Evolutionary conservation across 768 basidiomycete genomes (phyloP), one percentile per base, ranked within the genome.

Genomic region (Lentinula boryana): DNA sequence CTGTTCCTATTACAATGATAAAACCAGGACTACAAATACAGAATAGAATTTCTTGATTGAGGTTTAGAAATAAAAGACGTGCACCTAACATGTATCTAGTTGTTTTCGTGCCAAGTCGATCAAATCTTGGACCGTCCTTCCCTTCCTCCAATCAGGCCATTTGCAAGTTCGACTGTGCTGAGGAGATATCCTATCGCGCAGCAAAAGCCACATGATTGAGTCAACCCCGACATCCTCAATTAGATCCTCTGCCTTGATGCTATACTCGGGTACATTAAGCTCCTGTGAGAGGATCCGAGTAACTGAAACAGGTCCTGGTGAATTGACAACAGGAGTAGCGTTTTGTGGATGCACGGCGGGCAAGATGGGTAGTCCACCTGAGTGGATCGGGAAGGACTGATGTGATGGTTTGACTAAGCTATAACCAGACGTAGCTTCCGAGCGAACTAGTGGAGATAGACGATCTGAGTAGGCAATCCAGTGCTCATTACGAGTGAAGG

Each of bases 401-500:
- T 18, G 43, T 18, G 43, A 3, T 44, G 43, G 13, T 8, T 44
- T 44, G n/a, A n/a, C 31, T 16, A 13, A 9, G 18, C 8, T 13
- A 18, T 8, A 7, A 16, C 21, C 9, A 7, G 43, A 6, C 6
- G n/a, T 15, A 44, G 10, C 15, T 44, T 18, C n/a, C 6, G 13
- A 18, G 43, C 13, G n/a, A 5, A n/a, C 6, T 7, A 16, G 43
- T 8, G 48, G 48, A 32, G 52, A 53, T 33, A 52, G 48, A 21
- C 48, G 46, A 21, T 60, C 23, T 41, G 46, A 18, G 41, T 60
- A 60, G 1, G 27, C 23, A 35, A 60, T 18, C 48, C 51, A 60
- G 35, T 60, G 48, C 40, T 60, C 58, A n/a, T 60, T 60, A 10
- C 58, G 58, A 15, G 58, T 33, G 48, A 60, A 60, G 15, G 58